A percentile compares a stretch with the other conserved stretches of the same genome.
Evolutionary conservation across 805 yeast genomes (phyloP).

Genomic region (Ogataea minuta): DNA sequence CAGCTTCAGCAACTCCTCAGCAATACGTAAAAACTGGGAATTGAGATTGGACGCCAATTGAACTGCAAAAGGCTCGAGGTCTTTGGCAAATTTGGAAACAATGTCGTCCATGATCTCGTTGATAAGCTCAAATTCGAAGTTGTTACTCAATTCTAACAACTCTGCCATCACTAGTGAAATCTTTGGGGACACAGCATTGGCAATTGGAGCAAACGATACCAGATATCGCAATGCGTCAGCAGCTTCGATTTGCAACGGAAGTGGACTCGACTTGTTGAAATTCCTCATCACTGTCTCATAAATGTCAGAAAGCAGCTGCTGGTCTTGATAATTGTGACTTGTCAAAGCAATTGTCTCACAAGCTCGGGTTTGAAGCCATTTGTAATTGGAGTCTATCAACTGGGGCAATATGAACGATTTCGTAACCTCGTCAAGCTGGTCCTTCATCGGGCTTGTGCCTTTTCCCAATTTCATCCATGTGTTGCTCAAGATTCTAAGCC

Average conservation of each 20-base stretch:
- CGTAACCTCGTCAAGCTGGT: conserved; percentile 64
- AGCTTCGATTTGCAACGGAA: conserved; percentile 50
- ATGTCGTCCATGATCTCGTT: conserved; percentile 91
- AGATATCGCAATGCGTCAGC: conserved; percentile 49
- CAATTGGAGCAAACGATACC: conserved; percentile 43
- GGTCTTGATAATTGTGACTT: conserved; percentile 26
- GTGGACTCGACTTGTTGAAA: conserved; percentile 38
- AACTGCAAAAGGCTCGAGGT: conserved; percentile 87
- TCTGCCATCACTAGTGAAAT: conserved; percentile 77
- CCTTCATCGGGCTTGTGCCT: conserved; percentile 50
- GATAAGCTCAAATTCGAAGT: conserved; percentile 78
- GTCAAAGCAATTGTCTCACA: conserved; percentile 50
- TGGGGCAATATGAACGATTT: conserved; percentile 64
- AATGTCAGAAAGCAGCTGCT: conserved; percentile 34
- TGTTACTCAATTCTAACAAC: conserved; percentile 65
- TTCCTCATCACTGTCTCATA: conserved; percentile 35
- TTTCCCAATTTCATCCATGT: conserved; percentile 53
- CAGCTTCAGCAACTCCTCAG: conserved; percentile 55
- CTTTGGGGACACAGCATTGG: conserved; percentile 55
- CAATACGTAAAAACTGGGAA: conserved; percentile 69
- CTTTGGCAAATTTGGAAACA: conserved; percentile 81
- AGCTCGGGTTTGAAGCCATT: conserved; percentile 71
- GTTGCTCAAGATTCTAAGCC: conserved; percentile 70
- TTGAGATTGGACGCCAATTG: conserved; percentile 61
- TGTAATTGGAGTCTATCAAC: conserved; percentile 44